Percentiles rank a stretch among this genome's conserved stretches.
Evolutionary conservation across 2,329 filamentous ascomycete genomes (phyloP).

Genomic region (Zasmidium angulare): DNA sequence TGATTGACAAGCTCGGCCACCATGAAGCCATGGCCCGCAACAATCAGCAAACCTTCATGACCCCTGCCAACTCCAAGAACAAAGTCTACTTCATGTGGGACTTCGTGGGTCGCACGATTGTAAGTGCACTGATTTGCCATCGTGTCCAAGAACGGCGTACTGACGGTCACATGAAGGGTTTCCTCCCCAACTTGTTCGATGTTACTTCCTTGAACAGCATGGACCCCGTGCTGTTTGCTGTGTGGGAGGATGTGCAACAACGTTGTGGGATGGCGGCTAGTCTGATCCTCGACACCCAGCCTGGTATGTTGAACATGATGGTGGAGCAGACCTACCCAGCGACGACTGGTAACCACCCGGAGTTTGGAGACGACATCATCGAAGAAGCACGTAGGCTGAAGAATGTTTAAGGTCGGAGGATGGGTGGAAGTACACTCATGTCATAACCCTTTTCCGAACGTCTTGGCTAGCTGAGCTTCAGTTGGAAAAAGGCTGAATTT

Average conservation of each 20-base stretch:
- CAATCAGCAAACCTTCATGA: slow-evolving; percentile 36
- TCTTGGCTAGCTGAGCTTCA: too few species aligned
- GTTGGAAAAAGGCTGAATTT: too few species aligned
- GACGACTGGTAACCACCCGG: slow-evolving; percentile 13
- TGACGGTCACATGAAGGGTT: background rate
- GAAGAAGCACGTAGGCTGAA: slow-evolving; percentile 6
- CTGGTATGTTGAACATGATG: slow-evolving; percentile 27
- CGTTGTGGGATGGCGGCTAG: slow-evolving; percentile 8
- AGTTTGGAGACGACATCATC: slow-evolving; percentile 23
- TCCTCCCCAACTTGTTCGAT: background rate
- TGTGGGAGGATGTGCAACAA: slow-evolving; percentile 13
- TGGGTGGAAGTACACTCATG: too few species aligned
- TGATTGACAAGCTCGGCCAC: slow-evolving; percentile 31
- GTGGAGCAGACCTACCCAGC: slow-evolving; percentile 26
- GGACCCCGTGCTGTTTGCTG: background rate
- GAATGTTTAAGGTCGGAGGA: too few species aligned
- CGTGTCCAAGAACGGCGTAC: background rate
- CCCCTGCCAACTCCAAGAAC: slow-evolving; percentile 36
- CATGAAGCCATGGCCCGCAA: slow-evolving; percentile 37
- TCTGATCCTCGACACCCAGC: slow-evolving; percentile 22
- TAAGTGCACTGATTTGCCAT: background rate
- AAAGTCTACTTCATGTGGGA: slow-evolving; percentile 41
- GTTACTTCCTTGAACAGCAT: background rate
- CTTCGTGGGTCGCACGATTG: slow-evolving; percentile 32
- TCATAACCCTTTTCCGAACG: too few species aligned